Base-by-base conservation (phyloP, 2,329 filamentous ascomycete species). In the Malbranchea cinnamomea region DNA sequence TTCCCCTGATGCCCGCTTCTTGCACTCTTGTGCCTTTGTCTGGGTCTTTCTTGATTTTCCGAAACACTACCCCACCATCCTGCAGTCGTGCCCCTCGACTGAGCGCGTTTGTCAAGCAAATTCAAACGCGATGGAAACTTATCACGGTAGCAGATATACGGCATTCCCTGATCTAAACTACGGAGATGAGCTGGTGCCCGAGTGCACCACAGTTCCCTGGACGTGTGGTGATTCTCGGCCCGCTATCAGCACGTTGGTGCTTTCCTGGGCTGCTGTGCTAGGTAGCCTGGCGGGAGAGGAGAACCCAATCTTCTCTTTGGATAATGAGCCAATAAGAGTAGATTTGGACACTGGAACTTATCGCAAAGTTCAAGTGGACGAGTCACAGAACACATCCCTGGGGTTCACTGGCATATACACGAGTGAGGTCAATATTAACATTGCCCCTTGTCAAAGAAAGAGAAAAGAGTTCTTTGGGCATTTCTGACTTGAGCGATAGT, bases 271-370 rank as follows among this genome's bases (percentile, higher is more conserved):
- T 16, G 14, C 34, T 3, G 37, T 52, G 11, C 37, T 54, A 26
- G 37, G 39, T 23, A 37, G 40, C 18, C 46, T 49, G 28, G 54
- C 50, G n/a, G 43, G 42, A 18, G 45, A 52, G 20, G 44, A 52
- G 28, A 35, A 26, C 16, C 50, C 49, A n/a, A 41, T 49, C 11
- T 53, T 56, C 33, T 23, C 33, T 10, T 28, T 51, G 19, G 42
- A 53, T 26, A 41, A 41, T 12, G 27, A 30, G 7, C 41, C 47
- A 14, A 42, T 53, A 23, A 46, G 45, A 33, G 45, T 32, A 28
- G 39, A 52, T 35, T 26, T 44, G 18, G 32, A 30, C 12, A 13
- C 38, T 15, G 33, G 32, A 20, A 39, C 27, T 4, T 40, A 47
- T 24, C 35, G 34, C 6, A 34, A 33, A 5, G 37, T 42, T 15